phyloP scores from a whole-genome alignment of 1,139 yeast genomes.

The Magnusiomyces starmeri region DNA sequence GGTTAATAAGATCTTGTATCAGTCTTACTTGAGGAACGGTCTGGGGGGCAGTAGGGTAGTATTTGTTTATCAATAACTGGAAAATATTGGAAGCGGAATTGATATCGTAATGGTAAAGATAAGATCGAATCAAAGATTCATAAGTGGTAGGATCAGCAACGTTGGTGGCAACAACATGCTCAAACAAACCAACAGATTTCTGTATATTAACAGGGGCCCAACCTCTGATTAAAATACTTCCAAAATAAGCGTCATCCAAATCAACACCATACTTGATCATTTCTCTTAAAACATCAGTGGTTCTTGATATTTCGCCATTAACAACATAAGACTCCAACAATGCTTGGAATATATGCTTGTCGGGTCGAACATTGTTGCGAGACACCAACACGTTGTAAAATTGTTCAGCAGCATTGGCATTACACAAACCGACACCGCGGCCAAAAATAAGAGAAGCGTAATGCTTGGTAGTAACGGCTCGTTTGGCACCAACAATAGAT shows the following conservation, averaged over 20 bases:
- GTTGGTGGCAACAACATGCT: constrained; percentile 24
- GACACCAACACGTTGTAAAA: constrained; percentile 31
- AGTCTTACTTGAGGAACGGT: too few relatives aligned
- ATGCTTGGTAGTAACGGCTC: constrained; percentile 31
- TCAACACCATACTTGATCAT: constrained; percentile 34
- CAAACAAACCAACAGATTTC: constrained; percentile 32
- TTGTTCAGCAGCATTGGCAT: constrained; percentile 32
- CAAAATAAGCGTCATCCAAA: constrained; percentile 34
- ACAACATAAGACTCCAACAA: constrained; percentile 36
- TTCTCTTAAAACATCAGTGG: constrained; percentile 31
- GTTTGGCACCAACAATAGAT: constrained; percentile 28
- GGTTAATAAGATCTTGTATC: too few relatives aligned
- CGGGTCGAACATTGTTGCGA: constrained; percentile 32
- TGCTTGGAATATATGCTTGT: constrained; percentile 36
- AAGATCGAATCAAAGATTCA: constrained; percentile 34
- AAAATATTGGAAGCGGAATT: constrained; percentile 20
- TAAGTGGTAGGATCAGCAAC: constrained; percentile 35
- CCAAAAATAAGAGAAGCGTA: constrained; percentile 37
- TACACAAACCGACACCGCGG: constrained; percentile 34
- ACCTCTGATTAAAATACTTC: constrained; percentile 34
- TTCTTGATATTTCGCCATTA: constrained; percentile 29
- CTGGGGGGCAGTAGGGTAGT: too few relatives aligned
- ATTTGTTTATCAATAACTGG: too few relatives aligned
- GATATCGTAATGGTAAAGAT: constrained; percentile 26
- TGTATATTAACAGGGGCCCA: constrained; percentile 33